Evolutionary conservation across 331 rosid genomes (phyloP).

Genomic region (Malus hybrid): DNA sequence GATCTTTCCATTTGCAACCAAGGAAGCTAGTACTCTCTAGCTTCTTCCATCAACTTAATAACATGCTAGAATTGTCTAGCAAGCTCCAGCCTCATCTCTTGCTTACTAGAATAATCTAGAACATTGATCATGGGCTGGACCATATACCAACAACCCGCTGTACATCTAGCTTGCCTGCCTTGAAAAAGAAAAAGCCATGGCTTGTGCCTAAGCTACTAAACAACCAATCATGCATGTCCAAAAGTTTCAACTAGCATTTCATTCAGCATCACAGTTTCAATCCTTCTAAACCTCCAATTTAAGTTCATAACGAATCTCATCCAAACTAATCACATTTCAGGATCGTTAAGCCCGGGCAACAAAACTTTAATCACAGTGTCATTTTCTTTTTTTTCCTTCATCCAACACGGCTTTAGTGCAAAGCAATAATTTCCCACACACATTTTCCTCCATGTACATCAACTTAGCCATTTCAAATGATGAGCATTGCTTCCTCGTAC

Average conservation of each 20-base stretch:
- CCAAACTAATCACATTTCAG: slow-evolving; percentile 27
- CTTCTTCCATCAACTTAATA: too few species aligned
- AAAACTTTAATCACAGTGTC: slow-evolving; percentile 21
- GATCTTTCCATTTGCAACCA: too few species aligned
- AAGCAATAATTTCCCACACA: slow-evolving; percentile 17
- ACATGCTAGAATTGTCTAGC: too few species aligned
- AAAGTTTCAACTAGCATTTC: slow-evolving; percentile 13
- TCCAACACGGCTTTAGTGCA: slow-evolving; percentile 19
- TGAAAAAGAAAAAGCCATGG: slow-evolving; percentile 30
- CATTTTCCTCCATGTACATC: slow-evolving; percentile 23
- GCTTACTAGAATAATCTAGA: too few species aligned
- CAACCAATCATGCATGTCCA: slow-evolving; percentile 32
- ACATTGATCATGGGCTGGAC: too few species aligned
- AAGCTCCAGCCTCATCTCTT: too few species aligned
- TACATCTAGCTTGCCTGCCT: neutral
- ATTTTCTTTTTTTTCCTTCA: slow-evolving; percentile 8
- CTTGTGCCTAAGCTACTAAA: slow-evolving; percentile 2
- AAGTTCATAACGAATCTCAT: slow-evolving; percentile 24
- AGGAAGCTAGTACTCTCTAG: too few species aligned
- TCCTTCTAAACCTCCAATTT: slow-evolving; percentile 33
- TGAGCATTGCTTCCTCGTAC: too few species aligned
- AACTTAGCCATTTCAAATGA: slow-evolving; percentile 14
- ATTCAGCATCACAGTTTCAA: slow-evolving; percentile 15
- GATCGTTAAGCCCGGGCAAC: slow-evolving; percentile 14
- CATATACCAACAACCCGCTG: too few species aligned